phyloP scores from a whole-genome alignment of 257 asterid species.

The Jacaranda mimosifolia region DNA sequence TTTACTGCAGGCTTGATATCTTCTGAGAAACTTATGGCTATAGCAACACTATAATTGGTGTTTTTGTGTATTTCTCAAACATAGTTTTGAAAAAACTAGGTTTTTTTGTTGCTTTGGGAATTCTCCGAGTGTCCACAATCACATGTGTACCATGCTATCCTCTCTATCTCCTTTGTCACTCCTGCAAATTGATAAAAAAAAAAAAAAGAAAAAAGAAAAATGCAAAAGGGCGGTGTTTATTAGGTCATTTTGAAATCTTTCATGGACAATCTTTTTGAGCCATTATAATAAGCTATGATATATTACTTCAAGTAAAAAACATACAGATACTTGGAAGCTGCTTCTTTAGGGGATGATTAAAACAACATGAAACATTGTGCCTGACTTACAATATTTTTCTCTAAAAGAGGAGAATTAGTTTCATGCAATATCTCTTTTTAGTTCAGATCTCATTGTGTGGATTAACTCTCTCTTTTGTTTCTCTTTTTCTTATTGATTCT shows the following conservation, averaged over 20 bases:
- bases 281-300: neutral
- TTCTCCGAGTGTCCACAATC: neutral
- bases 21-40: neutral
- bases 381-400: neutral
- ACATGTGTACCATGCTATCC: slow-evolving; percentile 2
- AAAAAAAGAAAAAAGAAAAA: neutral
- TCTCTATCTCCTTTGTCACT: neutral
- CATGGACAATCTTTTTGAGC: no score
- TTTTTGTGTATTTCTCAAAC: neutral
- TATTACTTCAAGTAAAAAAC: neutral
- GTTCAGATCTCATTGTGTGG: slow-evolving; percentile 7
- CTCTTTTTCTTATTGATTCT: slow-evolving; percentile 7
- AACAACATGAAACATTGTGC: slow-evolving; percentile 3
- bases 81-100: neutral
- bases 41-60: neutral
- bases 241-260: neutral
- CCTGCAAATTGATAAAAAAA: neutral
- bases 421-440: neutral
- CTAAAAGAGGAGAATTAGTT: neutral
- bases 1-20: neutral
- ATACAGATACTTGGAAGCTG: neutral
- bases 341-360: neutral
- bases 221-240: neutral
- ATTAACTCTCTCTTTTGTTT: slow-evolving; percentile 1
- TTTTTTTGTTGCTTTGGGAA: neutral